Evolutionary conservation across 1,284 basidiomycete genomes (phyloP), one percentile per base, ranked within the genome.

Genomic region (Ustilago trichophora): DNA sequence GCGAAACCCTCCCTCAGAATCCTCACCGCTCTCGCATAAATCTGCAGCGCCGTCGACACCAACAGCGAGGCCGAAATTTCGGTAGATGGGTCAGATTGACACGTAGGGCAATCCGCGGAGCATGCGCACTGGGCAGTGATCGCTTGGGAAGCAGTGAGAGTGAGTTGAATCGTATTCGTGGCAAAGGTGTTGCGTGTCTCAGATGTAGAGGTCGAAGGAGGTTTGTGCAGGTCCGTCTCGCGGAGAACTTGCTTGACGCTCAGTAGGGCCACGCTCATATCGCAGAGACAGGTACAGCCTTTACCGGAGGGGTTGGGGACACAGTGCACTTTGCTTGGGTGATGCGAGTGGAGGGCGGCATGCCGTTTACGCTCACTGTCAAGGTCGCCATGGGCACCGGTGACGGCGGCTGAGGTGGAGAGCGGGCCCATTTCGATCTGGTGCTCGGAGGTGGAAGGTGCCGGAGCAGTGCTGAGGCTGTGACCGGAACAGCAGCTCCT

Each of bases 241-340:
- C 60, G 55, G 2, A 77, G 50, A 0, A 70, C 60, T 19, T 70
- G 64, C 37, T 73, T 70, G 22, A 80, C 67, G 27, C 60, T 73
- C 26, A 80, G 60, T 12, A 80, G 55, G 6, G 78, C 73, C 1
- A 80, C 74, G 15, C 62, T 59, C 40, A 70, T 72, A 24, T 77
- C 72, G 57, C 78, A 79, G 1, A 75, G 73, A 37, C 79, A 81
- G 6, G 77, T 77, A 36, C 79, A 81, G 3, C 74, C 78, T 24
- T 68, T 73, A 19, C 79, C 79, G 21, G 41, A 59, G 1, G 79
- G 79, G 43, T 78, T 76, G 18, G 79, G 79, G 3, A 81, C 78
- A 53, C 79, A 81, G 44, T 80, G 75, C 21, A 81, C 78, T 45
- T 72, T 73, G 63, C 58, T 47, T 2, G 60, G 67, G 15, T 55